A percentile compares a stretch with the other conserved stretches of the same genome.
Conservation (phyloP, 2,329 filamentous ascomycete genomes). For the Fusarium pseudocircinatum region DNA sequence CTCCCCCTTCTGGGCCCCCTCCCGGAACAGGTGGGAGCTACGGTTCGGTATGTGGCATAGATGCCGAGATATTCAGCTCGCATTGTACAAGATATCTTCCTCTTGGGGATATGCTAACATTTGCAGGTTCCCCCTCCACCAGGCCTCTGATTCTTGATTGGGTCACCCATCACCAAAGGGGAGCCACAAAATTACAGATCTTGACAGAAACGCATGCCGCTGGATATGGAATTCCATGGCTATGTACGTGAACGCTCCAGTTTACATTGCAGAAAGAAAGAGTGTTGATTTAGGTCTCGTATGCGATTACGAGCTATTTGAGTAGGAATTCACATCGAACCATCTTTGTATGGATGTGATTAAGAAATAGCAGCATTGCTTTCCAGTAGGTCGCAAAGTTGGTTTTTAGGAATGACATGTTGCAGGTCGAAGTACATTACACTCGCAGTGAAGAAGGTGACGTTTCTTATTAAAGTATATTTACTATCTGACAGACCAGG, state of each 20-base stretch:
- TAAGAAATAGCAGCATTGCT: slow-evolving; percentile 28
- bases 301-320: slow-evolving; percentile 32
- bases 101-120: slow-evolving; percentile 22
- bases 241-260: slow-evolving; percentile 38
- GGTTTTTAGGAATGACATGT: slow-evolving; percentile 31
- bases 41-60: slow-evolving; percentile 65
- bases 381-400: slow-evolving; percentile 36
- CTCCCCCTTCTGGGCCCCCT: slow-evolving; percentile 56
- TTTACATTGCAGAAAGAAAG: slow-evolving; percentile 31
- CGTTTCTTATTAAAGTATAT: neutral
- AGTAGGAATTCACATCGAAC: slow-evolving; percentile 20
- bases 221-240: slow-evolving; percentile 21
- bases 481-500: neutral
- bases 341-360: slow-evolving; percentile 23
- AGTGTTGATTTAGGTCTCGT: slow-evolving; percentile 35
- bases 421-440: slow-evolving; percentile 26
- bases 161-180: neutral
- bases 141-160: slow-evolving; percentile 59
- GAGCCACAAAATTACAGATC: slow-evolving; percentile 1
- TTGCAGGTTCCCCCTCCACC: slow-evolving; percentile 65
- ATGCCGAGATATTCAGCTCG: neutral
- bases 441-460: slow-evolving; percentile 23
- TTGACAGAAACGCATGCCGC: slow-evolving; percentile 1
- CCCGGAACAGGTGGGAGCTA: slow-evolving; percentile 61
- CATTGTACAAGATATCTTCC: neutral